These are phyloP conservation scores for Fusarium nygamai DNA, from an alignment of 2,329 filamentous ascomycete genomes.

Conservation along the genomic window DNA sequence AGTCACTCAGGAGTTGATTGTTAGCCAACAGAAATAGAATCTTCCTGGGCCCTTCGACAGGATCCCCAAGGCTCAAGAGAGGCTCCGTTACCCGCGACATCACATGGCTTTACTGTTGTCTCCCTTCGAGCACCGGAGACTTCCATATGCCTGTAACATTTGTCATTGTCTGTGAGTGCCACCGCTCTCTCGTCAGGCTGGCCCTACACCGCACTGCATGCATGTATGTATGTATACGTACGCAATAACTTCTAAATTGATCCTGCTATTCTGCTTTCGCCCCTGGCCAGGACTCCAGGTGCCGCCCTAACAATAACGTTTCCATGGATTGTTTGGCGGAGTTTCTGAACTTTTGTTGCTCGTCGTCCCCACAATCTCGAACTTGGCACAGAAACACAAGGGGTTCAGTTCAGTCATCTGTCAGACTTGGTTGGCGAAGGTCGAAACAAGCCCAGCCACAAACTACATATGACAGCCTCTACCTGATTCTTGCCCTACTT, in stretches of 20 bases:
- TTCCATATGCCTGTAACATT: conserved; percentile 6
- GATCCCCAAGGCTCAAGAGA: conserved; percentile 17
- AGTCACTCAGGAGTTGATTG: conserved; percentile 1
- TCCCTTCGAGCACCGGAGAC: conserved; percentile 11
- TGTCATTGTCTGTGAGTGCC: conserved; percentile 6
- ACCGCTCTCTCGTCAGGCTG: conserved; percentile 10
- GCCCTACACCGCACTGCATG: conserved; percentile 13
- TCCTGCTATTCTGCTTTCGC: conserved; percentile 15
- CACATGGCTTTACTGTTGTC: not conserved
- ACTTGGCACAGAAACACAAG: conserved; percentile 27
- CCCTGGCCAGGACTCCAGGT: conserved; percentile 27
- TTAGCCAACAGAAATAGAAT: conserved; percentile 31
- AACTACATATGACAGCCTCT: not conserved
- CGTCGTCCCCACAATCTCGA: conserved; percentile 27
- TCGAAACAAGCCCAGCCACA: conserved; percentile 22
- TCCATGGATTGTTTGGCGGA: conserved; percentile 19
- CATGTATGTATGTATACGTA: not conserved
- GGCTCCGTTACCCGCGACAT: conserved; percentile 10
- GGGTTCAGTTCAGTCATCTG: conserved; percentile 6
- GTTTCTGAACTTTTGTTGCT: conserved; percentile 10
- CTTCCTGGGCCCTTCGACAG: conserved; percentile 11
- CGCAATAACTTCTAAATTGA: conserved; percentile 8
- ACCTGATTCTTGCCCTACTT: not conserved
- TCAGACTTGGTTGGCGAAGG: conserved; percentile 10
- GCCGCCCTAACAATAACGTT: conserved; percentile 19